Evolutionary conservation across 106 monocot genomes (phyloP).

Genomic region (Allium cepa): DNA sequence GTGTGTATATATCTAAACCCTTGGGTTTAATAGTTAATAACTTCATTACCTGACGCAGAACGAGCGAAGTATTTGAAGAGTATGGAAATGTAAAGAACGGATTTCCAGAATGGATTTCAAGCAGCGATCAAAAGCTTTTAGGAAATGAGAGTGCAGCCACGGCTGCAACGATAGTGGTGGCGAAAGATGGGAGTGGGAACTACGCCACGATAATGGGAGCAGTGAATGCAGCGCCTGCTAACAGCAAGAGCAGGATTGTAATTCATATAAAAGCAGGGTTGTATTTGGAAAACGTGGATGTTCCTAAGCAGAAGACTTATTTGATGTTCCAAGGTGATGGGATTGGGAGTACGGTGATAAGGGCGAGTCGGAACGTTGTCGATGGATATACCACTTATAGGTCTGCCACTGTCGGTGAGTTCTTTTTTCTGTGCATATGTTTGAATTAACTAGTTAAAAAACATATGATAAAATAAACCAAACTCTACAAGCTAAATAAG

Average conservation of each 20-base stretch:
- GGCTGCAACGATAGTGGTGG: slow-evolving; percentile 42
- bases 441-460: background rate
- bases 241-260: slow-evolving; percentile 39
- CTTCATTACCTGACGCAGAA: background rate
- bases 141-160: background rate
- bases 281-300: slow-evolving; percentile 78
- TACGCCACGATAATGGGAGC: slow-evolving; percentile 52
- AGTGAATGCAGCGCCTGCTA: slow-evolving; percentile 60
- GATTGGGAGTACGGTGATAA: slow-evolving; percentile 76
- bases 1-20: background rate
- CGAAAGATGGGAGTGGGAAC: slow-evolving; percentile 71
- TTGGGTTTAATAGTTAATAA: no score
- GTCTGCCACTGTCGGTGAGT: slow-evolving; percentile 81
- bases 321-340: slow-evolving; percentile 82
- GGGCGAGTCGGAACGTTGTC: slow-evolving; percentile 58
- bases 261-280: slow-evolving; percentile 84
- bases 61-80: background rate
- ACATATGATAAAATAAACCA: no score
- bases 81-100: background rate
- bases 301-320: slow-evolving; percentile 48
- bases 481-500: background rate
- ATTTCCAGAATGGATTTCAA: background rate
- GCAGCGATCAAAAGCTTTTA: slow-evolving; percentile 11
- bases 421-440: background rate
- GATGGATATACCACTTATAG: slow-evolving; percentile 80